phyloP scores from a whole-genome alignment of 352 stramenopile genomes.

The Hyaloperonospora arabidopsidis region DNA sequence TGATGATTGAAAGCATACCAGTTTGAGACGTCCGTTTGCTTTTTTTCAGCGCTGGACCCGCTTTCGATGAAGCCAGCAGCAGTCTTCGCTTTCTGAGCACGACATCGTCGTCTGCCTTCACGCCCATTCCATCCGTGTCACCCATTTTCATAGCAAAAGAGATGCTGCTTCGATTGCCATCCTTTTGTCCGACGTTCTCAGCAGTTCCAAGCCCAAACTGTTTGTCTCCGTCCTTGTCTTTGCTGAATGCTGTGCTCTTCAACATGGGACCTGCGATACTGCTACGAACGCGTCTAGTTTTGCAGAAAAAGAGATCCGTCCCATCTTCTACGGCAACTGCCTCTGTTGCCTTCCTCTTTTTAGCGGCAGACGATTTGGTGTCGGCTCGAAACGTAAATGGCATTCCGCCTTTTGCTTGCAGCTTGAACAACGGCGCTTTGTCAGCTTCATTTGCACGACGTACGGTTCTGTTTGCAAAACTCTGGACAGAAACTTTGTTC shows the following conservation, averaged over 20 bases:
- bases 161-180: constrained; percentile 1
- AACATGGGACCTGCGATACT: constrained; percentile 4
- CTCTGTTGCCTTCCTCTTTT: constrained; percentile 23
- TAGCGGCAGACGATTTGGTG: constrained; percentile 16
- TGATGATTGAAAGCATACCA: constrained; percentile 10
- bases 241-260: neutral
- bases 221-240: constrained; percentile 10
- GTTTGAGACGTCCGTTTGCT: constrained; percentile 9
- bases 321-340: constrained; percentile 1
- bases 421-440: constrained; percentile 10
- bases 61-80: constrained; percentile 6
- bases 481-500: constrained; percentile 14
- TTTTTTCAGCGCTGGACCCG: constrained; percentile 12
- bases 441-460: neutral
- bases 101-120: constrained; percentile 6
- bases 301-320: constrained; percentile 11
- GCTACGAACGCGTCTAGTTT: constrained; percentile 4
- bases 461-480: constrained; percentile 9
- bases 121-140: neutral
- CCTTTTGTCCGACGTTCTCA: neutral
- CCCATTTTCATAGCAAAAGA: constrained; percentile 3
- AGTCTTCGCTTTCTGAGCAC: constrained; percentile 21
- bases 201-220: neutral
- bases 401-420: constrained; percentile 7
- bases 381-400: constrained; percentile 20